Percentiles rank a stretch among this genome's conserved stretches.
Conservation (phyloP, 768 basidiomycete species). For the Russula earlei region DNA sequence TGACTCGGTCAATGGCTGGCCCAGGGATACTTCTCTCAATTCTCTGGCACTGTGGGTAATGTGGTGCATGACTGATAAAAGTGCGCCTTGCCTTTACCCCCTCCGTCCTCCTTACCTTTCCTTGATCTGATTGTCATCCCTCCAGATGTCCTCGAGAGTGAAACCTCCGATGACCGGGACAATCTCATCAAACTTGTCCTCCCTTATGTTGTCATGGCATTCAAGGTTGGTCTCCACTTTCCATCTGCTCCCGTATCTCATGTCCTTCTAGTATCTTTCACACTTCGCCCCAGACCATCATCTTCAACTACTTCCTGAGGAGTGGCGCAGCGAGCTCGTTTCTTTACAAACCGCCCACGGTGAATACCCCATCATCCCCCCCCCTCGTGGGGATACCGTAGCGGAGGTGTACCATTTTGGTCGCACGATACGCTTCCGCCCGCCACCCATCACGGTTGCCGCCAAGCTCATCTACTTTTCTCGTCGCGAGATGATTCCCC, state of each 20-base stretch:
- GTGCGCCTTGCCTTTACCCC: constrained; percentile 28
- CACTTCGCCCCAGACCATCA: constrained; percentile 55
- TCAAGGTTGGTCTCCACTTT: constrained; percentile 28
- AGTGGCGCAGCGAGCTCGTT: constrained; percentile 21
- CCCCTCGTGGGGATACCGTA: constrained; percentile 18
- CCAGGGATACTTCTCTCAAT: constrained; percentile 38
- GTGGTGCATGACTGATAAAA: constrained; percentile 49
- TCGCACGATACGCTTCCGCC: constrained; percentile 20
- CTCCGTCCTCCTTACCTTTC: not conserved
- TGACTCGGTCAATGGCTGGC: constrained; percentile 42
- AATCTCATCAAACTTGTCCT: constrained; percentile 22
- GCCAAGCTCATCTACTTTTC: constrained; percentile 58
- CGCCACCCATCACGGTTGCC: constrained; percentile 43
- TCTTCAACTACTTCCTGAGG: constrained; percentile 37
- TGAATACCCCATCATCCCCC: constrained; percentile 40
- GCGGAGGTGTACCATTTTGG: constrained; percentile 21
- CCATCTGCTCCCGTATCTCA: constrained; percentile 37
- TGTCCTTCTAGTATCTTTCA: constrained; percentile 40
- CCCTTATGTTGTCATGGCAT: constrained; percentile 22
- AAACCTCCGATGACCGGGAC: constrained; percentile 24
- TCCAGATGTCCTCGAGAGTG: constrained; percentile 25
- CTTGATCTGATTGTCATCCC: too few relatives aligned
- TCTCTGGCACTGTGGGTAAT: constrained; percentile 52
- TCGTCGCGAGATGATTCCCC: constrained; percentile 40
- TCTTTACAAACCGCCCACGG: constrained; percentile 35